Evolutionary conservation across 139 green algal species (phyloP), one percentile per base, ranked within the genome.

Genomic region (Chlorella sp.): DNA sequence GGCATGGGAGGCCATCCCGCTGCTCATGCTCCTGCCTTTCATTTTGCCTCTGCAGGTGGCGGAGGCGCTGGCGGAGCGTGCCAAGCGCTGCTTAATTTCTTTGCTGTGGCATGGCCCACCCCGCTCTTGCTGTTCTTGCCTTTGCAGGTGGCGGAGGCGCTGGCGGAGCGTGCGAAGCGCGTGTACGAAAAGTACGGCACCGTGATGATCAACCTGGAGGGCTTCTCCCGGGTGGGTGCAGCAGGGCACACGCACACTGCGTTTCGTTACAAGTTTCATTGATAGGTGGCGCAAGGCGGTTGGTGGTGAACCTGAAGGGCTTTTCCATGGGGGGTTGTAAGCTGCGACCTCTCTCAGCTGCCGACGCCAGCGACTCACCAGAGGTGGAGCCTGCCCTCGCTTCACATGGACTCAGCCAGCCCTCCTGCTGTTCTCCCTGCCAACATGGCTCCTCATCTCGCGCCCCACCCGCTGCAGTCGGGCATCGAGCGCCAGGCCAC

Each of bases 141-240:
- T 38, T 24, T 65, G 70, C 88, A 93, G 83, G 92, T 96, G 48
- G 93, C 93, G 0, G 95, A 95, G 76, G 94, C 96, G 19, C 89
- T 99, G 44, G 80, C 87, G 1, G 95, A 99, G 87, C 91, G 95
- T 3, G 92, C 92, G 7, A 73, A 94, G 81, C 92, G 96, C 46
- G 95, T 98, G 58, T 98, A 97, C 78, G 92, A 98, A 75, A 94
- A 96, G 88, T 93, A 95, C 65, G 94, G 94, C 82, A 96, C 91
- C 13, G 89, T 98, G 28, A 97, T 98, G 94, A 87, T 98, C 70
- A 93, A 95, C 78, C 90, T 88, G 17, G 88, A 93, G 51, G 94
- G 95, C 70, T 92, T 96, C 86, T 94, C 90, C 91, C 84, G 86
- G 83, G 85, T 82, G 67, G 30, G 72, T 64, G 68, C 13, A 40